Evolutionary conservation across 768 basidiomycete genomes (phyloP), one percentile per base, ranked within the genome.

Genomic region (Podaxis sp.): DNA sequence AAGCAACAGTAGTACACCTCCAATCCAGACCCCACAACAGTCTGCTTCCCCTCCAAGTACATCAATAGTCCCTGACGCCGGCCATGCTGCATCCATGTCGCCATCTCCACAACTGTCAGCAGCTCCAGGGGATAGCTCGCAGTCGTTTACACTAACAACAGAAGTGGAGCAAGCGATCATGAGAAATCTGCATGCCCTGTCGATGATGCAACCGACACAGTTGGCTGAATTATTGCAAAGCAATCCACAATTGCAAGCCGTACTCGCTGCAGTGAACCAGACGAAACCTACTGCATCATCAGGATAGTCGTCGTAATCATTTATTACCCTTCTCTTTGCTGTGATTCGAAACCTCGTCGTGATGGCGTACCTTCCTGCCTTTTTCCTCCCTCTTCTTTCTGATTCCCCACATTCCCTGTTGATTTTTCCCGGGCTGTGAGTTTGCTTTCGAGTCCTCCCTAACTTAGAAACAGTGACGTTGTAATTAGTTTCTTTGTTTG

Each of bases 201-300:
- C 77, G 14, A 66, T 69, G 35, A 61, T 78, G 37, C 69, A 76
- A 44, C 71, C 74, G 35, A 62, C 69, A n/a, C 76, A 78, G 61
- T 70, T 79, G 7, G 69, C 71, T 16, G 73, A 76, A 25, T 64
- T 77, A 27, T 66, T 79, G 50, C 68, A 72, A 18, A 70, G 69
- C 21, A 77, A 79, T 59, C 72, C 78, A 1, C 72, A 77, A 42
- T 64, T 79, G 51, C 69, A 75, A 37, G 72, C 52, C 36, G 52
- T 61, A 11, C 53, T 61, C 6, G 46, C 52, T n/a, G 59, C 53
- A 18, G 44, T 61, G 35, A 53, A 55, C 14, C 59, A 54, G 23
- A 37, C 46, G 6, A 61, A 47, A 25, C 28, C 59, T 9, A 32
- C 32, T 25, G 23, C 23, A 21, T 48, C 53, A n/a, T 54, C 32